Percentiles rank a stretch among this genome's conserved stretches.
phyloP scores from a whole-genome alignment of 331 rosid genomes.

The Ulmus americana region DNA sequence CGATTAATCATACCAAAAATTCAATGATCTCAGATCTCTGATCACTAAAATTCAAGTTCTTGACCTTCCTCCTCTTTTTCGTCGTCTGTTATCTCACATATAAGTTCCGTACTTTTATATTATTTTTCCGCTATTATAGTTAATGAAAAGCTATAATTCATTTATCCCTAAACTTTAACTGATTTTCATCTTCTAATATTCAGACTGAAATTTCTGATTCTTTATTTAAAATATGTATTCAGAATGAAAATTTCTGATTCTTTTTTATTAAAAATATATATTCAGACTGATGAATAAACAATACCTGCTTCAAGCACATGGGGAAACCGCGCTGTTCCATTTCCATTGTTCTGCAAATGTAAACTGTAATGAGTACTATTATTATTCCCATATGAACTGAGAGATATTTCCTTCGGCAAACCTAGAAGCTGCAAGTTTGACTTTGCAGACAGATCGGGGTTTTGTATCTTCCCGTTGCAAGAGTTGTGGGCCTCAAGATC shows the following conservation, averaged over 20 bases:
- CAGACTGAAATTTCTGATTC: too few species aligned
- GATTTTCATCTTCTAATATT: not conserved
- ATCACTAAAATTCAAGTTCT: constrained; percentile 9
- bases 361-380: constrained; percentile 29
- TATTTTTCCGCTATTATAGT: not conserved
- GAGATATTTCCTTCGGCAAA: constrained; percentile 42
- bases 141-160: not conserved
- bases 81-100: constrained; percentile 1
- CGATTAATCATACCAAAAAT: not conserved
- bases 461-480: constrained; percentile 38
- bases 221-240: not conserved
- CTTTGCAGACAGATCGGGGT: constrained; percentile 33
- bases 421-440: constrained; percentile 36
- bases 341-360: constrained; percentile 45
- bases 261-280: not conserved
- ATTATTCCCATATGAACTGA: constrained; percentile 36
- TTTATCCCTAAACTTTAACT: not conserved
- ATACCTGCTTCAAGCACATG: constrained; percentile 65
- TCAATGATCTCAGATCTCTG: constrained; percentile 15
- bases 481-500: constrained; percentile 30
- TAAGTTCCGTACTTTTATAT: not conserved
- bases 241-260: constrained; percentile 1
- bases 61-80: not conserved
- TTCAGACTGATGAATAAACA: constrained; percentile 23
- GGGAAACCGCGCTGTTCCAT: constrained; percentile 45